These are phyloP conservation scores for Sparassis latifolia DNA, from an alignment of 1,284 basidiomycete species.

Conservation along the genomic window DNA sequence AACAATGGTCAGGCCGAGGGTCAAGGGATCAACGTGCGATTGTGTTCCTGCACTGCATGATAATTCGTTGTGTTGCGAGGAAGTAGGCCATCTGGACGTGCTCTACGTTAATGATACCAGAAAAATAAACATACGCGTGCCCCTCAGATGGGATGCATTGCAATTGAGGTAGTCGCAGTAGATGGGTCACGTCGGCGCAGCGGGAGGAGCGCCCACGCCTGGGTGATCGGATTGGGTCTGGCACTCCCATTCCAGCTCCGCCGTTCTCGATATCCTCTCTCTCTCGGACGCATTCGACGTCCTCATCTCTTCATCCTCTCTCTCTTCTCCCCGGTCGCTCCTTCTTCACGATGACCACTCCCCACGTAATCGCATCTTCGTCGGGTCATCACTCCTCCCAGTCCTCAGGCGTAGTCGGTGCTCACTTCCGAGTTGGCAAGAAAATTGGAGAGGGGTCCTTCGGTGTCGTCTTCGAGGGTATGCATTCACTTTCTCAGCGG, in stretches of 20 bases:
- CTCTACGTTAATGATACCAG: too few relatives aligned
- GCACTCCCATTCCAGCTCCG: neutral
- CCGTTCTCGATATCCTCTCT: slow-evolving; percentile 5
- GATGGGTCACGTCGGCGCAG: too few relatives aligned
- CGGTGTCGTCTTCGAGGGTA: slow-evolving; percentile 79
- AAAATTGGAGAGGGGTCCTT: slow-evolving; percentile 86
- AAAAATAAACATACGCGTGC: too few relatives aligned
- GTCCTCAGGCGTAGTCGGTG: slow-evolving; percentile 67
- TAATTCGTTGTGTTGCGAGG: neutral
- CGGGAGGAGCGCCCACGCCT: too few relatives aligned
- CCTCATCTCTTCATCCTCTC: slow-evolving; percentile 17
- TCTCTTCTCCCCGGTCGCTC: slow-evolving; percentile 18
- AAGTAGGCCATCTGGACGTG: neutral
- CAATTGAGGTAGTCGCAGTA: too few relatives aligned
- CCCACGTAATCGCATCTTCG: slow-evolving; percentile 72
- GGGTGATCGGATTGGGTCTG: too few relatives aligned
- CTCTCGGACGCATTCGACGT: slow-evolving; percentile 12
- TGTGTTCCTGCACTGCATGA: slow-evolving; percentile 9
- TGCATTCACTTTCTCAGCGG: slow-evolving; percentile 8
- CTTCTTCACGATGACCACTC: slow-evolving; percentile 52
- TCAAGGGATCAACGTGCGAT: too few relatives aligned
- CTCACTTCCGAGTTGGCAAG: slow-evolving; percentile 75
- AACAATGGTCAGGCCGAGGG: too few relatives aligned
- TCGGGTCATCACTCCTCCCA: slow-evolving; percentile 58
- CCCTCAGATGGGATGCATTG: too few relatives aligned